Conservation (phyloP, 177 flowering plant species). For the Tripterygium wilfordii region DNA sequence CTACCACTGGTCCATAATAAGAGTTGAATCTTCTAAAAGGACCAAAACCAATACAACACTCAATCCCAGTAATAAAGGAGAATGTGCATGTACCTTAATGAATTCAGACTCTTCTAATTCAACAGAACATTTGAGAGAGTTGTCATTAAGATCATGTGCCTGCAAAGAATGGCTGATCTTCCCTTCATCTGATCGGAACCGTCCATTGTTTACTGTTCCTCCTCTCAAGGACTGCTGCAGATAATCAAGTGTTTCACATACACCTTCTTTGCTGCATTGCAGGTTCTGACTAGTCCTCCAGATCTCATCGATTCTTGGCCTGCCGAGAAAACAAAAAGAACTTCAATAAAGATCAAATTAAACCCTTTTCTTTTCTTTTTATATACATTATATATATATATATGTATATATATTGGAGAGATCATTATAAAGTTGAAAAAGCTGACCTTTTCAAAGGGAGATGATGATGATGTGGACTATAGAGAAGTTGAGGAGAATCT, state of each 20-base stretch:
- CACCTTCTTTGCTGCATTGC: slow-evolving; percentile 45
- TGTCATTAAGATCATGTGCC: slow-evolving; percentile 28
- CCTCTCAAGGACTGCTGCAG: too few relatives aligned
- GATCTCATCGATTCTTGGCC: slow-evolving; percentile 30
- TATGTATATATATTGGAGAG: too few relatives aligned
- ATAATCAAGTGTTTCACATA: slow-evolving; percentile 27
- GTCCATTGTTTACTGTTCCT: too few relatives aligned
- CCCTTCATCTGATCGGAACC: slow-evolving; percentile 23
- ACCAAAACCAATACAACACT: slow-evolving; percentile 7
- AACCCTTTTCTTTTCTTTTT: too few relatives aligned
- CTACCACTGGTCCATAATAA: too few relatives aligned
- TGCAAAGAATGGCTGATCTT: slow-evolving; percentile 15
- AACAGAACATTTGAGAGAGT: slow-evolving; percentile 22
- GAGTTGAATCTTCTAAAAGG: too few relatives aligned
- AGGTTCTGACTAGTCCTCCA: slow-evolving; percentile 21
- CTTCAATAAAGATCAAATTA: too few relatives aligned
- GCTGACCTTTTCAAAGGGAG: slow-evolving; percentile 43
- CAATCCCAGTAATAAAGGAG: slow-evolving; percentile 14
- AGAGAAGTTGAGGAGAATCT: slow-evolving; percentile 28
- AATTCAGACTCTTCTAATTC: slow-evolving; percentile 34
- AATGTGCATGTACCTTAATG: slow-evolving; percentile 29
- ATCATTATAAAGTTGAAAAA: neutral
- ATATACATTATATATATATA: too few relatives aligned
- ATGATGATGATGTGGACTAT: slow-evolving; percentile 15
- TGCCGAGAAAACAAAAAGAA: slow-evolving; percentile 8